Conservation (phyloP, 495 filamentous ascomycete genomes). For the Penicillium odoratum region DNA sequence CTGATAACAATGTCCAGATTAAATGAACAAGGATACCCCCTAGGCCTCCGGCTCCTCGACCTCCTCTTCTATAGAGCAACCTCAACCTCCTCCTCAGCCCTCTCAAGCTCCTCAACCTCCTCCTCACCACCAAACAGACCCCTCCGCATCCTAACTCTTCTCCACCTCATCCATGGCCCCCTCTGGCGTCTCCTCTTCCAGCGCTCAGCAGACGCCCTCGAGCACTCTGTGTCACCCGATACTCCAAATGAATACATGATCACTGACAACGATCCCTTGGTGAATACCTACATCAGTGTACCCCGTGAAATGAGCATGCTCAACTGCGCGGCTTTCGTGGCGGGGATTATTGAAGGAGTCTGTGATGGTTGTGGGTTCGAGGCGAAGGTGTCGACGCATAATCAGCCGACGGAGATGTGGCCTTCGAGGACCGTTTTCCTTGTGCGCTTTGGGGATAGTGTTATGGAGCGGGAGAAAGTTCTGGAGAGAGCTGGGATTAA, state of each 20-base stretch:
- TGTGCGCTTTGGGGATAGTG: constrained; percentile 82
- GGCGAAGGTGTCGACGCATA: constrained; percentile 89
- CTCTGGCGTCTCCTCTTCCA: constrained; percentile 92
- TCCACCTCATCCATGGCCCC: constrained; percentile 89
- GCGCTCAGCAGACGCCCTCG: constrained; percentile 85
- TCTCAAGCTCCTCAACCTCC: constrained; percentile 71
- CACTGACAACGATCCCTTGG: constrained; percentile 91
- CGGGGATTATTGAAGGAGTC: constrained; percentile 92
- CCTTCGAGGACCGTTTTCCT: constrained; percentile 94
- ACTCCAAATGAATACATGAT: constrained; percentile 98
- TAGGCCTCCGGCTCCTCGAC: constrained; percentile 92
- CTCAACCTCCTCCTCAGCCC: constrained; percentile 73
- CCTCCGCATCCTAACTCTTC: constrained; percentile 82
- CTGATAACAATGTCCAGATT: constrained; percentile 52
- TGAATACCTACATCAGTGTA: constrained; percentile 89
- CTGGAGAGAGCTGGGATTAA: constrained; percentile 51
- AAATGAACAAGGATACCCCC: constrained; percentile 91
- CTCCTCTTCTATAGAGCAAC: constrained; percentile 73
- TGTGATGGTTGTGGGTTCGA: constrained; percentile 90
- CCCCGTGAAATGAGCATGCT: constrained; percentile 94
- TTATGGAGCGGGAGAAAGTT: constrained; percentile 86
- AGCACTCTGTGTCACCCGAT: constrained; percentile 76
- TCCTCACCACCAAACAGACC: constrained; percentile 70
- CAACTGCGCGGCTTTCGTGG: constrained; percentile 94
- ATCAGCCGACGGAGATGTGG: constrained; percentile 82